Base-by-base conservation (phyloP, 495 filamentous ascomycete genomes). In the Tirmania nivea region DNA sequence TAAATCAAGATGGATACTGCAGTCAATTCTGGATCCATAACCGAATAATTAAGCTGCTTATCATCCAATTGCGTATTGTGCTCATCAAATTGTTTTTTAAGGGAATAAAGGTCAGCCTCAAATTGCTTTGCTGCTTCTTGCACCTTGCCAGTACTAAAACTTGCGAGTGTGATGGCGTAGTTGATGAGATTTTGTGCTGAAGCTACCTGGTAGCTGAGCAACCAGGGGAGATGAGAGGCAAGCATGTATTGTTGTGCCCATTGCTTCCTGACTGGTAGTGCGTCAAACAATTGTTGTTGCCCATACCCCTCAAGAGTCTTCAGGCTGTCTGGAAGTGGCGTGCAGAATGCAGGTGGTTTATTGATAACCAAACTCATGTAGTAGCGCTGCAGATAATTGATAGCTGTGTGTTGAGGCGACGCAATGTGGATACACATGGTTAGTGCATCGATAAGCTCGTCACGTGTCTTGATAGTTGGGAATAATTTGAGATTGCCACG, bases 391-490 rank as follows among this genome's bases (percentile, higher is more conserved):
- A 73, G 65, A 57, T 73, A 73, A 56, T 73, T 73, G 37, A 73
- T 64, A 31, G 71, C 68, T 16, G 65, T 70, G 62, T 73, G 71
- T 53, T 67, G 71, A 0, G 71, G 70, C 6, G 71, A 59, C 20
- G 71, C 71, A 50, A 70, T 69, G 62, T 72, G 69, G 57, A 73
- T 72, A 63, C 70, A 73, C 71, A 73, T 73, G 17, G 71, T 73
- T 4, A 47, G 4, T 47, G 39, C 39, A 19, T 47, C 39, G 12
- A 19, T 19, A 19, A 47, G 39, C 14, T 47, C 2, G 2, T 47
- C 39, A 47, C 12, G 12, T 1, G 39, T 47, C 14, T 47, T 47
- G 39, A 47, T 14, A 19, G 39, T 14, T 47, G 39, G 39, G 17
- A 47, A 47, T 7, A 7, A 47, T 8, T 58, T 56, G 55, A 73